Evolutionary conservation across 164 flowering plant genomes (phyloP).

Genomic region (Stephania japonica): DNA sequence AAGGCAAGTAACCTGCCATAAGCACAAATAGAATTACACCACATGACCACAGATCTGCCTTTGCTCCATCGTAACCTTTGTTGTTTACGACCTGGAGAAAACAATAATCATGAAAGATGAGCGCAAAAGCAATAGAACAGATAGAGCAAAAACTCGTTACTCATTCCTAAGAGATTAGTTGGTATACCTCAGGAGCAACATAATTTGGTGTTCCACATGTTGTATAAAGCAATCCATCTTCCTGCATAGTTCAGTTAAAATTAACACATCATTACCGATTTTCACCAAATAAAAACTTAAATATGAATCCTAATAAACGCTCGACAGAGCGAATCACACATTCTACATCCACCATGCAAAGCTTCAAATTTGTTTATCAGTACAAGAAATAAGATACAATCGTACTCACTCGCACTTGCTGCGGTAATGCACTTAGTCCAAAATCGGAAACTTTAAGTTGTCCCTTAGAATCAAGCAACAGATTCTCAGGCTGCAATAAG

Average conservation of each 20-base stretch:
- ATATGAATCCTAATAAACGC: background rate
- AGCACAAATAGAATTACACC: conserved; percentile 93
- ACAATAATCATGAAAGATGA: conserved; percentile 5
- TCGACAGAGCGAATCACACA: background rate
- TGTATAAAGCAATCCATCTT: conserved; percentile 91
- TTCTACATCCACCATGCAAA: background rate
- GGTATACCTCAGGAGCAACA: conserved; percentile 95
- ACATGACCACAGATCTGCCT: conserved; percentile 97
- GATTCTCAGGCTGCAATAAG: conserved; percentile 79
- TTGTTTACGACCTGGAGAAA: conserved; percentile 65
- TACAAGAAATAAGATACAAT: conserved; percentile 7
- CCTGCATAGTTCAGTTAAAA: conserved; percentile 35
- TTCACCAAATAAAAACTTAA: background rate
- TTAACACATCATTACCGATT: background rate
- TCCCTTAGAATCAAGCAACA: conserved; percentile 85
- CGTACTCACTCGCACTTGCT: conserved; percentile 88
- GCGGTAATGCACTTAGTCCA: conserved; percentile 95
- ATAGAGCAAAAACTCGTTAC: background rate
- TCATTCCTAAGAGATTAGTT: background rate
- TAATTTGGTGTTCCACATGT: conserved; percentile 98
- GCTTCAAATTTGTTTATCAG: background rate
- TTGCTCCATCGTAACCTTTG: conserved; percentile 96
- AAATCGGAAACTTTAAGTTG: conserved; percentile 93
- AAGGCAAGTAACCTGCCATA: conserved; percentile 95
- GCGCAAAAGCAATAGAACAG: background rate